phyloP scores from a whole-genome alignment of 164 flowering plant genomes.

The Chimonanthus praecox region DNA sequence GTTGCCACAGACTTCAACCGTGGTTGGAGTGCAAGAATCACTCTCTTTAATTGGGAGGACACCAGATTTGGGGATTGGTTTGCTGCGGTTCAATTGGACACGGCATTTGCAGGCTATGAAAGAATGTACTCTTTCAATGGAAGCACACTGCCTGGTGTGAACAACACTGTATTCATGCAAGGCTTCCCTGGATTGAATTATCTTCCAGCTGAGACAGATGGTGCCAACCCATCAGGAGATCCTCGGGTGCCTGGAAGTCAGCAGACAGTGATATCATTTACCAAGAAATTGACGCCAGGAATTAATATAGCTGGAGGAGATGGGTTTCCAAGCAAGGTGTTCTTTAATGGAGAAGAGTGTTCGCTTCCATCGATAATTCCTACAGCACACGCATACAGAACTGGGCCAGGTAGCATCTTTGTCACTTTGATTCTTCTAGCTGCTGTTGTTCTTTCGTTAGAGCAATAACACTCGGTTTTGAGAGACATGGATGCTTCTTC shows the following conservation, averaged over 20 bases:
- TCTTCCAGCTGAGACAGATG: conserved; percentile 53
- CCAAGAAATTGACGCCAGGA: conserved; percentile 42
- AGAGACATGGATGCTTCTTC: conserved; percentile 2
- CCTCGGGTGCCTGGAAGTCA: conserved; percentile 84
- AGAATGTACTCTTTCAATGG: conserved; percentile 80
- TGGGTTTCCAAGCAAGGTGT: conserved; percentile 70
- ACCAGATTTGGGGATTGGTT: conserved; percentile 61
- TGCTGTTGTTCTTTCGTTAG: conserved; percentile 24
- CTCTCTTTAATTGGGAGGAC: conserved; percentile 71
- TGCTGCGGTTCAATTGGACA: conserved; percentile 49
- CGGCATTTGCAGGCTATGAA: conserved; percentile 51
- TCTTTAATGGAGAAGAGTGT: conserved; percentile 93
- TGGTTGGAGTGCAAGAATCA: conserved; percentile 68
- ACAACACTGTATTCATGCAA: conserved; percentile 66
- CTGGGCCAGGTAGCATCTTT: conserved; percentile 2
- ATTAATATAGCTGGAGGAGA: conserved; percentile 55
- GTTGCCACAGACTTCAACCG: conserved; percentile 40
- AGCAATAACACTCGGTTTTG: conserved; percentile 24
- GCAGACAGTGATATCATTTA: conserved; percentile 74
- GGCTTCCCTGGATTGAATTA: conserved; percentile 61
- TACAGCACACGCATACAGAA: conserved; percentile 5
- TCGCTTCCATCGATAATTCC: conserved; percentile 63
- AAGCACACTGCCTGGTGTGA: conserved; percentile 32
- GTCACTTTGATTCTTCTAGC: conserved; percentile 16
- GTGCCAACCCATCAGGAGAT: conserved; percentile 38